phyloP scores from a whole-genome alignment of 495 filamentous ascomycete genomes.

The Cercophora newfieldiana region DNA sequence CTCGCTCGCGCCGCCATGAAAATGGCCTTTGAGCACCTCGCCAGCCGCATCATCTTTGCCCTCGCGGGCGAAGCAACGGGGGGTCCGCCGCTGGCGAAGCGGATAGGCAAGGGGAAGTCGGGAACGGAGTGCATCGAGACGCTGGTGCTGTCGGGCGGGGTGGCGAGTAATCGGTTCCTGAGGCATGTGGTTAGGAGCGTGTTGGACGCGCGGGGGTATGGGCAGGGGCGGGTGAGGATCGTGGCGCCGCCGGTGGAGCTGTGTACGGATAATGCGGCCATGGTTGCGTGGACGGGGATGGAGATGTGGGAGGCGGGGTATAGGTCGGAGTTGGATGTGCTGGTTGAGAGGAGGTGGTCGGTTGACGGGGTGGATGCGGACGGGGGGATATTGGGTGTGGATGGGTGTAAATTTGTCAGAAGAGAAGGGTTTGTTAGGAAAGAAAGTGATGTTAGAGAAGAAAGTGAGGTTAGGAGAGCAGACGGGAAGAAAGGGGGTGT shows the following conservation, averaged over 20 bases:
- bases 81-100: no score
- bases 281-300: constrained; percentile 93
- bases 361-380: constrained; percentile 63
- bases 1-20: constrained; percentile 74
- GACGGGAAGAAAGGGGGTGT: background rate
- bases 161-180: constrained; percentile 80
- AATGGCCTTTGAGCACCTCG: constrained; percentile 86
- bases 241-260: constrained; percentile 70
- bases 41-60: constrained; percentile 66
- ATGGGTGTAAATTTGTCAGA: constrained; percentile 29
- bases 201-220: constrained; percentile 64
- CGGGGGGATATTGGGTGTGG: constrained; percentile 49
- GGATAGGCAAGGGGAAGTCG: background rate
- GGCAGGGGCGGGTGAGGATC: constrained; percentile 57
- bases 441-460: background rate
- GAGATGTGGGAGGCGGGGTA: constrained; percentile 89
- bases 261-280: constrained; percentile 96
- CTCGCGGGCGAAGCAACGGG: constrained; percentile 37
- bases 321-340: constrained; percentile 57
- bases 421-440: background rate
- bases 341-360: constrained; percentile 72
- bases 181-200: constrained; percentile 62
- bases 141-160: constrained; percentile 84
- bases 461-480: background rate
- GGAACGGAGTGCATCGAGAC: constrained; percentile 45